These are phyloP conservation scores for Bidens hawaiensis DNA, from an alignment of 140 eudicot genomes.

Conservation along the genomic window DNA sequence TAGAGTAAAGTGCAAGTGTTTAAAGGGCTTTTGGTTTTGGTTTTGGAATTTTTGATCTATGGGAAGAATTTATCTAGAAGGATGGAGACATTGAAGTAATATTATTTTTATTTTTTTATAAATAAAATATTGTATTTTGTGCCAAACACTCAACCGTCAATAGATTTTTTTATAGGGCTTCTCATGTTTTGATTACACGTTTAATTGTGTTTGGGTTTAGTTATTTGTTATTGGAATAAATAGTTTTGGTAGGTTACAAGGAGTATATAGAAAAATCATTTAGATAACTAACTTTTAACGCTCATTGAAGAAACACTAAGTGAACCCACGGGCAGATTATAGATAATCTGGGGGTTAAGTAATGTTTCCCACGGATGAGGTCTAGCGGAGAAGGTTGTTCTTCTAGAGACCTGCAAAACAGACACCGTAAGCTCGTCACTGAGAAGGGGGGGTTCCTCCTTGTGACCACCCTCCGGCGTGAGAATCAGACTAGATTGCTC, in stretches of 20 bases:
- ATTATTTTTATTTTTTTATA: neutral
- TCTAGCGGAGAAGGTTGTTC: no score
- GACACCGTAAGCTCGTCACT: no score
- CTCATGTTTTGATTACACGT: neutral
- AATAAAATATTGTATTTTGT: slow-evolving; percentile 1
- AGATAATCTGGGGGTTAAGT: no score
- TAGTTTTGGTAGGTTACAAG: neutral
- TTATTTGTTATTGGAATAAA: no score
- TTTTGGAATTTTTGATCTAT: neutral
- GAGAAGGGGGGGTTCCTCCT: no score
- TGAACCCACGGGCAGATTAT: no score
- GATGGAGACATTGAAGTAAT: slow-evolving; percentile 6
- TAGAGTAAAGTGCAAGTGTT: slow-evolving; percentile 5
- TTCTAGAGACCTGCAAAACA: no score
- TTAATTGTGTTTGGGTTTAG: neutral
- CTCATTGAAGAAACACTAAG: no score
- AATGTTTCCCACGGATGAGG: no score
- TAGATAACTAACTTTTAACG: neutral
- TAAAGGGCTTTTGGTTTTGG: neutral
- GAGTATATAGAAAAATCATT: neutral
- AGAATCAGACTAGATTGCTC: no score
- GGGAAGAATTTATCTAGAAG: slow-evolving; percentile 19
- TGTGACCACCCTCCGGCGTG: no score
- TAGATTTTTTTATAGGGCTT: neutral
- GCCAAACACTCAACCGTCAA: slow-evolving; percentile 21